Evolutionary conservation across 495 filamentous ascomycete genomes (phyloP), one percentile per base, ranked within the genome.

Genomic region (Pseudomonodictys pantanalensis): DNA sequence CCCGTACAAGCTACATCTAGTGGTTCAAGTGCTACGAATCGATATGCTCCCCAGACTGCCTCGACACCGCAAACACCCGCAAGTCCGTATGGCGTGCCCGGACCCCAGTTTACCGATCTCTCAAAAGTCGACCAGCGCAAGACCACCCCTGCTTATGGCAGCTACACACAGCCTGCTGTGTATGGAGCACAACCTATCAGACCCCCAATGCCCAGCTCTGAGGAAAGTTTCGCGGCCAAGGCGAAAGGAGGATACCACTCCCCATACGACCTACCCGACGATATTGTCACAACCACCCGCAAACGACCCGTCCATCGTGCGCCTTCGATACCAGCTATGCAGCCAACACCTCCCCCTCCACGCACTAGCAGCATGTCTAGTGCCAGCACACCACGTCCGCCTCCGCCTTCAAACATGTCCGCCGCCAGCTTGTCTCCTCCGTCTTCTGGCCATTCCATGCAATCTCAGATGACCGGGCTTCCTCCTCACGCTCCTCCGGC

Each of bases 211-310:
- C 42, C 45, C 20, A 66, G 38, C 25, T 55, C 81, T 62, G 80
- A 85, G 0, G 77, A 88, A 59, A 97, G 92, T 68, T 98, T 95
- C 71, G 88, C 82, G 4, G 86, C 91, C 68, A 92, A 91, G 62
- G 75, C 88, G 7, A 97, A 95, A 71, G 86, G 91, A 39, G 92
- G 92, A 9, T 98, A 97, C 69, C 80, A 83, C 28, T 96, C 91
- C 23, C 93, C 93, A 3, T 98, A 96, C 64, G 93, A 98, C 72
- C 80, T 98, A 3, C 93, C 93, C 2, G 90, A 95, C 73, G 92
- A 96, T 45, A n/a, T n/a, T n/a, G 79, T 97, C 15, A 79, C 85
- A 17, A 82, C 83, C 52, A 86, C 86, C 26, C 80, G 82, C 73
- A 83, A 83, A 75, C 73, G 81, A 53, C 70, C 71, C 45, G 81